A percentile compares a stretch with the other conserved stretches of the same genome.
phyloP scores from a whole-genome alignment of 169 alveolate species.

The Cryptosporidium tyzzeri region DNA sequence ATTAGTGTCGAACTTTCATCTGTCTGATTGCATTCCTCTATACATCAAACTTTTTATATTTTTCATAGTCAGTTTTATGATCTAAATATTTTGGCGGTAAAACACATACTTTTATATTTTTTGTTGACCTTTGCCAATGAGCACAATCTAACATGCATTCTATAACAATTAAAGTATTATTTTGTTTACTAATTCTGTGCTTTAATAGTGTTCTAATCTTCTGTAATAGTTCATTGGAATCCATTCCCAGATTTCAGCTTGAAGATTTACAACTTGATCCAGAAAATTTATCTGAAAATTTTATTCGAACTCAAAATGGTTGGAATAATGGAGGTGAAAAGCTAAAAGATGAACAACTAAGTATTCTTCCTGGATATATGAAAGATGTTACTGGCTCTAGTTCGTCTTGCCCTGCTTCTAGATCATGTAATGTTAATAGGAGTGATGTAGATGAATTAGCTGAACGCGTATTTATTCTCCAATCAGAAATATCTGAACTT shows the following conservation, averaged over 20 bases:
- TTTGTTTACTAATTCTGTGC: background rate
- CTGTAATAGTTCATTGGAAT: background rate
- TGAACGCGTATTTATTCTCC: constrained; percentile 52
- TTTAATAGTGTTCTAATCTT: background rate
- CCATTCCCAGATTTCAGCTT: constrained; percentile 26
- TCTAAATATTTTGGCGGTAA: constrained; percentile 70
- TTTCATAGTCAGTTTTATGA: background rate
- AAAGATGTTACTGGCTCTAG: constrained; percentile 10
- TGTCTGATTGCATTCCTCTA: background rate
- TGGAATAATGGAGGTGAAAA: constrained; percentile 43
- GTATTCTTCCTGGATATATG: constrained; percentile 46
- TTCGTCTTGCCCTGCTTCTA: constrained; percentile 35
- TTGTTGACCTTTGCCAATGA: background rate
- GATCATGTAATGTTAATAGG: constrained; percentile 57
- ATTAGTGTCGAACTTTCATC: background rate
- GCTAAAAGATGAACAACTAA: background rate
- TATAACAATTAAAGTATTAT: background rate
- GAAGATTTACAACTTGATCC: constrained; percentile 28
- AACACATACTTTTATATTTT: background rate
- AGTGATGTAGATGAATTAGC: constrained; percentile 61
- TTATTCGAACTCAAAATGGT: constrained; percentile 22
- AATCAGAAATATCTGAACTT: constrained; percentile 56
- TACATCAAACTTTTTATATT: background rate
- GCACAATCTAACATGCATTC: constrained; percentile 7
- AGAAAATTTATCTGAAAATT: constrained; percentile 27